phyloP scores from a whole-genome alignment of 805 yeast species.

The Hanseniaspora vineae region DNA sequence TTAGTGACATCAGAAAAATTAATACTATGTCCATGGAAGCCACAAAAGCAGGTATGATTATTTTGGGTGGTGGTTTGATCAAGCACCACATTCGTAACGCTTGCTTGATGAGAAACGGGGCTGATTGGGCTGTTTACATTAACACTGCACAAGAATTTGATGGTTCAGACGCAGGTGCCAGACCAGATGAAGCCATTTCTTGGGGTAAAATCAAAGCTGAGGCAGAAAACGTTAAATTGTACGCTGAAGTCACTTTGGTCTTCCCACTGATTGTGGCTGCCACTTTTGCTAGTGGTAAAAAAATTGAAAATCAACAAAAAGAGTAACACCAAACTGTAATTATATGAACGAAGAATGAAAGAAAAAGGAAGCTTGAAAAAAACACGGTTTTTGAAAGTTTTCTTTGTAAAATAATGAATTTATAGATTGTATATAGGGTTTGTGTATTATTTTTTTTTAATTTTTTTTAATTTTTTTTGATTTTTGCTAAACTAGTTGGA shows the following conservation, averaged over 20 bases:
- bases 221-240: slow-evolving; percentile 82
- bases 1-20: slow-evolving; percentile 81
- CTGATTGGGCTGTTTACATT: slow-evolving; percentile 93
- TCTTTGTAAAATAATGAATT: too few relatives aligned
- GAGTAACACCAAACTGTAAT: slow-evolving; percentile 1
- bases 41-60: slow-evolving; percentile 85
- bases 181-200: slow-evolving; percentile 97
- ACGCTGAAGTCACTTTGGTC: slow-evolving; percentile 88
- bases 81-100: slow-evolving; percentile 98
- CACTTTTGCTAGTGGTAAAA: slow-evolving; percentile 64
- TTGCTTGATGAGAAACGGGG: slow-evolving; percentile 97
- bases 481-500: too few relatives aligned
- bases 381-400: not conserved
- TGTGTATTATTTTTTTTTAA: too few relatives aligned
- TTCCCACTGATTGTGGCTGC: slow-evolving; percentile 97
- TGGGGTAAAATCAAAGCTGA: slow-evolving; percentile 99
- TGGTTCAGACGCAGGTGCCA: slow-evolving; percentile 98
- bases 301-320: slow-evolving; percentile 6
- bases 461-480: too few relatives aligned
- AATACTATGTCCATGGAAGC: slow-evolving; percentile 95
- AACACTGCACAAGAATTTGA: slow-evolving; percentile 98
- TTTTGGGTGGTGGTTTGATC: slow-evolving; percentile 91
- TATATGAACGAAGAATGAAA: not conserved
- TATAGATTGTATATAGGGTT: too few relatives aligned
- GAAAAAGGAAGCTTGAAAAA: not conserved